Evolutionary conservation across 441 rosid species (phyloP), one percentile per base, ranked within the genome.

Genomic region (Aquilaria agallochum): DNA sequence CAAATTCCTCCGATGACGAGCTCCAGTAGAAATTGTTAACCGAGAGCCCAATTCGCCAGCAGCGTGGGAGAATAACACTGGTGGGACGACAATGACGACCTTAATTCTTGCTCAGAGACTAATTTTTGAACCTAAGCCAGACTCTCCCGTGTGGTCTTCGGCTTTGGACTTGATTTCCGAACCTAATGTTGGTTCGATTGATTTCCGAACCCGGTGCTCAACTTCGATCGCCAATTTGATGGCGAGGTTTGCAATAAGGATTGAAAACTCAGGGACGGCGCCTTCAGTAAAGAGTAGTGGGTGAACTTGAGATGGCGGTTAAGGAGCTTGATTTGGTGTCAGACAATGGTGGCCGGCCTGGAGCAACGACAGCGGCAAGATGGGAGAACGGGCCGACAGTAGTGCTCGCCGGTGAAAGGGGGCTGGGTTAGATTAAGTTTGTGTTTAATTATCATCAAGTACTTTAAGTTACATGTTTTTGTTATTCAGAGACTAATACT

Each of bases 1-100:
- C 92, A 2, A 95, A 90, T 70, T 86, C 96, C 48, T 84, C 93
- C 0, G 96, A 88, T 32, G 85, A 80, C 33, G 84, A 78, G 69
- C 78, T 76, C 14, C 92, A 80, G 54, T 79, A 73, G 69, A 85
- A 88, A 34, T 69, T 79, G 60, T 69, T 71, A 42, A 68, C 66
- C 2, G 80, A 64, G 62, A 73, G 13, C 63, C 69, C 68, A 87
- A 61, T 75, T 80, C 96, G 9, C 84, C 85, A 62, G 62, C 83
- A 3, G 85, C 90, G 62, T 88, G 83, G 2, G 87, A 71, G 59
- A 76, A 76, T n/a, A 71, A 34, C 46, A 76, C 72, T 45, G 85
- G 93, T 54, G 91, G 87, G 13, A 76, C 65, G 59, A 84, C 88
- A 56, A 84, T 80, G 9, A 92, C 72, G 6, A 80, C 86, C 11